phyloP scores from a whole-genome alignment of 441 rosid species.

The Mallotus repandus region DNA sequence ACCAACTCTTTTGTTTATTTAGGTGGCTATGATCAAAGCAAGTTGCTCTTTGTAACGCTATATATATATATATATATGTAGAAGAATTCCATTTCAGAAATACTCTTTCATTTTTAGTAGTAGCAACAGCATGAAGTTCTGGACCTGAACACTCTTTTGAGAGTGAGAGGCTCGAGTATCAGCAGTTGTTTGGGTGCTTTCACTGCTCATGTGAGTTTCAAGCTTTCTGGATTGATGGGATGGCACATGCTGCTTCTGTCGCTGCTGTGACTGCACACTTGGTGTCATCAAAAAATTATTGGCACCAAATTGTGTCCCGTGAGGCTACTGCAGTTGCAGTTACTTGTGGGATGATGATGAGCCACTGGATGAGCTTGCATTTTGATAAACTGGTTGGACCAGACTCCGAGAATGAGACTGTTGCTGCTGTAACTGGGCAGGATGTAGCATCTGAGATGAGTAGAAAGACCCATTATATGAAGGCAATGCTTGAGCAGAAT shows the following conservation, averaged over 20 bases:
- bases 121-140: slow-evolving; percentile 46
- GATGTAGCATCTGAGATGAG: slow-evolving; percentile 74
- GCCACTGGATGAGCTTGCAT: slow-evolving; percentile 51
- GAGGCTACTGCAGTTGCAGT: slow-evolving; percentile 50
- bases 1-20: no score
- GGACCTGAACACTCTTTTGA: slow-evolving; percentile 44
- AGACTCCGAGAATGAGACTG: slow-evolving; percentile 39
- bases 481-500: slow-evolving; percentile 52
- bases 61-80: no score
- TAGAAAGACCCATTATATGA: slow-evolving; percentile 71
- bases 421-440: slow-evolving; percentile 61
- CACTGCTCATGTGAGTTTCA: slow-evolving; percentile 50
- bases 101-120: no score
- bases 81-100: no score
- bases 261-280: slow-evolving; percentile 49
- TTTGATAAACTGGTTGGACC: slow-evolving; percentile 53
- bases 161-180: slow-evolving; percentile 50
- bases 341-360: slow-evolving; percentile 71
- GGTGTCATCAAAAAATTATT: slow-evolving; percentile 41
- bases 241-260: slow-evolving; percentile 47
- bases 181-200: slow-evolving; percentile 50
- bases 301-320: slow-evolving; percentile 37
- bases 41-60: no score
- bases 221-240: slow-evolving; percentile 47
- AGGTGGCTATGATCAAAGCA: no score